Evolutionary conservation across 805 yeast species (phyloP).

Genomic region (Teunomyces tritomae): DNA sequence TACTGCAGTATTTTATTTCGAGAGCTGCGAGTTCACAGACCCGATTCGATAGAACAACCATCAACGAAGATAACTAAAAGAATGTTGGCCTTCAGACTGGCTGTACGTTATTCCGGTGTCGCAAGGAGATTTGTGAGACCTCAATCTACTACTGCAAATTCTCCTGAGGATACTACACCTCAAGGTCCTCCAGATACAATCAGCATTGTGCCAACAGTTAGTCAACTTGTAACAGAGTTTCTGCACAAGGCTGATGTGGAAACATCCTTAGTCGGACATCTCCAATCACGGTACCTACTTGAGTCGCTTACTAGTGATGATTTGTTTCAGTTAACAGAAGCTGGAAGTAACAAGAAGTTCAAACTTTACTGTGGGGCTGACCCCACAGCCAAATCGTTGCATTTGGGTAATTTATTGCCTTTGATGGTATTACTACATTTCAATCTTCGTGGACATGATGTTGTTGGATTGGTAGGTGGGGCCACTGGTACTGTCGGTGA

Average conservation of each 20-base stretch:
- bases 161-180: neutral
- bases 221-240: conserved; percentile 20
- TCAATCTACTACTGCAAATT: neutral
- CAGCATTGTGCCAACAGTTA: conserved; percentile 38
- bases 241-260: conserved; percentile 21
- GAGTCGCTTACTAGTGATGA: conserved; percentile 40
- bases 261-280: conserved; percentile 33
- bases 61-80: neutral
- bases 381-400: conserved; percentile 88
- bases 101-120: neutral
- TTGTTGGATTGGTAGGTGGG: conserved; percentile 85
- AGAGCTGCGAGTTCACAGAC: too few species aligned
- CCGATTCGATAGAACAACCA: neutral
- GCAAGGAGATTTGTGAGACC: neutral
- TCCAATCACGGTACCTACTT: conserved; percentile 35
- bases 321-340: conserved; percentile 30
- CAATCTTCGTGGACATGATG: conserved; percentile 76
- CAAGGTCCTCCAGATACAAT: conserved; percentile 28
- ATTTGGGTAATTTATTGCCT: conserved; percentile 88
- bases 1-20: too few species aligned
- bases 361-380: conserved; percentile 92
- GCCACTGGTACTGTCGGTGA: conserved; percentile 97
- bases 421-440: conserved; percentile 82
- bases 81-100: neutral
- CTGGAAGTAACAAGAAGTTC: conserved; percentile 30